Evolutionary conservation across 2,329 filamentous ascomycete species (phyloP).

Genomic region (Hawksworthiomyces lignivorus): DNA sequence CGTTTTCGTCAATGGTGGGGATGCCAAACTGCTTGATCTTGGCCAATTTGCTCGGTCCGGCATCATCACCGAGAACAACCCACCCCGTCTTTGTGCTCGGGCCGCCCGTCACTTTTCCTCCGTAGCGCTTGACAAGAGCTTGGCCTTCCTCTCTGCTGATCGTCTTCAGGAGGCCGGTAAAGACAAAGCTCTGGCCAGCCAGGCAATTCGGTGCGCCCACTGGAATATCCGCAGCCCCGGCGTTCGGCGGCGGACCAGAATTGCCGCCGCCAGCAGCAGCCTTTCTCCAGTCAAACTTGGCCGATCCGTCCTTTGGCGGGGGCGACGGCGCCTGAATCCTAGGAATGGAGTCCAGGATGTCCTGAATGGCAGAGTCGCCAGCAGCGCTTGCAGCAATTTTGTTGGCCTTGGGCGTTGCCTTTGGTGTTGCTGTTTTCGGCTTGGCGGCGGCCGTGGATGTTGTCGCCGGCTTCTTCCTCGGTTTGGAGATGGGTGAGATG

Average conservation of each 20-base stretch:
- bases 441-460: slow-evolving; percentile 7
- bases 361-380: slow-evolving; percentile 64
- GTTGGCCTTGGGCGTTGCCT: slow-evolving; percentile 32
- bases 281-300: slow-evolving; percentile 75
- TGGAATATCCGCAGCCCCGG: slow-evolving; percentile 64
- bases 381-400: slow-evolving; percentile 45
- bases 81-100: slow-evolving; percentile 93
- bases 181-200: slow-evolving; percentile 84
- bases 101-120: slow-evolving; percentile 76
- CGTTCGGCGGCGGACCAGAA: slow-evolving; percentile 54
- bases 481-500: slow-evolving; percentile 32
- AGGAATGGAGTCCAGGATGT: slow-evolving; percentile 82
- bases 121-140: slow-evolving; percentile 82
- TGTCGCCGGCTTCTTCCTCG: slow-evolving; percentile 52
- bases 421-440: slow-evolving; percentile 31
- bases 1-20: slow-evolving; percentile 91
- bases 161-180: slow-evolving; percentile 77
- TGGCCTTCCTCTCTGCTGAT: slow-evolving; percentile 81
- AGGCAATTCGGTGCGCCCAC: slow-evolving; percentile 83
- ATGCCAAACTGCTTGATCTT: slow-evolving; percentile 75
- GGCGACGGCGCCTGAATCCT: slow-evolving; percentile 77
- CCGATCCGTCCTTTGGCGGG: slow-evolving; percentile 58
- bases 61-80: slow-evolving; percentile 84
- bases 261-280: slow-evolving; percentile 49
- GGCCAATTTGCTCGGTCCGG: slow-evolving; percentile 83